These are phyloP conservation scores for Pythium oligandrum DNA, from an alignment of 352 stramenopile species.

Conservation along the genomic window DNA sequence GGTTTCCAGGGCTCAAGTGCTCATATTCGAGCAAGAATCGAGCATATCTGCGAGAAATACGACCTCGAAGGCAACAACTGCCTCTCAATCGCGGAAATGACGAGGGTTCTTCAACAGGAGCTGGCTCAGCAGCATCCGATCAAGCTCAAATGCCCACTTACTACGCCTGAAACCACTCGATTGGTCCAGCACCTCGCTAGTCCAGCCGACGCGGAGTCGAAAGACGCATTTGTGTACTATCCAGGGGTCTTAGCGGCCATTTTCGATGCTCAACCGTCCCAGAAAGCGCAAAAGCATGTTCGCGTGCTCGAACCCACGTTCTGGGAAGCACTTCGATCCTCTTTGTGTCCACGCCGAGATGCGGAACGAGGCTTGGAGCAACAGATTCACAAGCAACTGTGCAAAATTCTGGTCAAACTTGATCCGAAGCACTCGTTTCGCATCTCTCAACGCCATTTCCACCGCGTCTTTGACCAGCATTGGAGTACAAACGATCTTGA, in stretches of 20 bases:
- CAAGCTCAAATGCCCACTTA: constrained; percentile 26
- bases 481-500: constrained; percentile 31
- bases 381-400: constrained; percentile 37
- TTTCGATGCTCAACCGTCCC: constrained; percentile 8
- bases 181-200: constrained; percentile 13
- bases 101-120: constrained; percentile 32
- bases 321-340: constrained; percentile 30
- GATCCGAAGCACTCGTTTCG: constrained; percentile 26
- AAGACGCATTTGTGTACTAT: constrained; percentile 26
- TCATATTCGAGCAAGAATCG: constrained; percentile 20
- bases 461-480: constrained; percentile 46
- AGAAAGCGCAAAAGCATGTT: neutral
- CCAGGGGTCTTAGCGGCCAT: constrained; percentile 30
- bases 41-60: constrained; percentile 43
- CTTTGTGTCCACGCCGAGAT: constrained; percentile 23
- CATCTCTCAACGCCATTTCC: constrained; percentile 35
- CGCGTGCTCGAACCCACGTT: constrained; percentile 26
- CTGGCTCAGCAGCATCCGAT: constrained; percentile 30
- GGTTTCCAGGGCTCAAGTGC: constrained; percentile 25
- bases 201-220: too few species aligned
- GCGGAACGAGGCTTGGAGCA: constrained; percentile 15
- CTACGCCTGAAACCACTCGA: constrained; percentile 30
- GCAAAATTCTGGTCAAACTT: constrained; percentile 51
- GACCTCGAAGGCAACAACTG: constrained; percentile 27
- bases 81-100: constrained; percentile 33